A percentile compares a stretch with the other conserved stretches of the same genome.
Conservation (phyloP, 306 rosid genomes). For the Corylus americana region DNA sequence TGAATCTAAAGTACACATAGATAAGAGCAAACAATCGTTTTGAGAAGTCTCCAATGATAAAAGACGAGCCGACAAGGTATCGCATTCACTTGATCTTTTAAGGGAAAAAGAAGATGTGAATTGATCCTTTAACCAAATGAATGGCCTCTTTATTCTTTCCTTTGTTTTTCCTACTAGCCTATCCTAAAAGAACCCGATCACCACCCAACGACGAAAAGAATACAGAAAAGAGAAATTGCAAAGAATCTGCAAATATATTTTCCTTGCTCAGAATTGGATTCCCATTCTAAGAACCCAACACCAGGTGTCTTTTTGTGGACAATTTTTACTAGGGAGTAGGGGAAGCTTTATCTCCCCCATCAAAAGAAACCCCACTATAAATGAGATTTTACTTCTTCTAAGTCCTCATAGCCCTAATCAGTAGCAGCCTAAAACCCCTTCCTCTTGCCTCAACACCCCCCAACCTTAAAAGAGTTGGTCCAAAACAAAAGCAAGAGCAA, state of each 20-base stretch:
- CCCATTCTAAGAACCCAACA: constrained; percentile 18
- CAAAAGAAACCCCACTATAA: constrained; percentile 25
- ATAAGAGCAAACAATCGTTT: neutral
- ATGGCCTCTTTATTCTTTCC: constrained; percentile 22
- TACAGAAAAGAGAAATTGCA: neutral
- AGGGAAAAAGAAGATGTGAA: neutral
- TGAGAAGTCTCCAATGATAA: neutral
- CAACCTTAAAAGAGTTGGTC: constrained; percentile 13
- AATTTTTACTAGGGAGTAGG: neutral
- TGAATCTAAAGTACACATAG: neutral
- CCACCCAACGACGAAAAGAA: neutral
- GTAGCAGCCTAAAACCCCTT: neutral
- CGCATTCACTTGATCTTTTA: constrained; percentile 11
- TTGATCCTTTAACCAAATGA: constrained; percentile 10
- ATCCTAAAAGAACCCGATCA: constrained; percentile 10
- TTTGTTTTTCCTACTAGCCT: neutral
- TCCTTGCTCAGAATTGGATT: constrained; percentile 8
- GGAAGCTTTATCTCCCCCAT: neutral
- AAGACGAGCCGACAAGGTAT: constrained; percentile 15
- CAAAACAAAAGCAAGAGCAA: constrained; percentile 3
- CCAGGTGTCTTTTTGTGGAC: neutral
- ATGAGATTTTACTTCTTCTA: constrained; percentile 15
- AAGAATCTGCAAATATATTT: neutral
- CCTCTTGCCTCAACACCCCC: constrained; percentile 4
- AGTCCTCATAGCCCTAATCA: neutral